Conservation (phyloP, 1,284 basidiomycete species). For the Sphagnurus paluster region DNA sequence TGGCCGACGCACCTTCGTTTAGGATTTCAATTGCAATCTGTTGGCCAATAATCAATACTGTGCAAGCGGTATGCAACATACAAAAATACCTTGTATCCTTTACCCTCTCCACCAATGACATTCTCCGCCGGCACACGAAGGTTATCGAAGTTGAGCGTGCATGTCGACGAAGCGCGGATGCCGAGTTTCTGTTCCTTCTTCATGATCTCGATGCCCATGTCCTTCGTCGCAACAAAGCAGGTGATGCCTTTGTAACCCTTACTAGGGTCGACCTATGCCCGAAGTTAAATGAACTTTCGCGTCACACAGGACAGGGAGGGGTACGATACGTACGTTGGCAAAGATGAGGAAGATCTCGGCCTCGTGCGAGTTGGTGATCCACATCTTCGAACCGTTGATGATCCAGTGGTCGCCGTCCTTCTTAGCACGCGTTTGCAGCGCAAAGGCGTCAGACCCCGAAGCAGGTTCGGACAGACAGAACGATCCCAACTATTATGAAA, state of each 20-base stretch:
- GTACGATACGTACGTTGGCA: constrained; percentile 71
- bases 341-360: constrained; percentile 95
- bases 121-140: constrained; percentile 92
- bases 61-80: background rate
- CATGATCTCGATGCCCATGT: constrained; percentile 96
- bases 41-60: background rate
- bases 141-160: constrained; percentile 95
- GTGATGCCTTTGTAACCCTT: constrained; percentile 99
- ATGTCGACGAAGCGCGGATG: constrained; percentile 96
- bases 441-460: constrained; percentile 97
- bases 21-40: constrained; percentile 95
- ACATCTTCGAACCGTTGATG: constrained; percentile 97
- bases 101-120: constrained; percentile 90
- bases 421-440: constrained; percentile 89
- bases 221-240: constrained; percentile 94
- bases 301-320: background rate
- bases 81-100: constrained; percentile 84
- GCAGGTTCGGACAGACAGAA: constrained; percentile 95
- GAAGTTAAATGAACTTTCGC: too few species aligned
- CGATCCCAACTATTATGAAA: constrained; percentile 73
- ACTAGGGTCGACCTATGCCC: constrained; percentile 81
- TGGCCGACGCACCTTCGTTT: constrained; percentile 73
- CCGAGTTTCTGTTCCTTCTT: constrained; percentile 99
- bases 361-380: constrained; percentile 98
- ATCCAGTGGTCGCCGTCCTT: constrained; percentile 85